Percentiles rank a stretch among this genome's conserved stretches.
Evolutionary conservation across 768 basidiomycete genomes (phyloP).

Genomic region (Lentinus brumalis): DNA sequence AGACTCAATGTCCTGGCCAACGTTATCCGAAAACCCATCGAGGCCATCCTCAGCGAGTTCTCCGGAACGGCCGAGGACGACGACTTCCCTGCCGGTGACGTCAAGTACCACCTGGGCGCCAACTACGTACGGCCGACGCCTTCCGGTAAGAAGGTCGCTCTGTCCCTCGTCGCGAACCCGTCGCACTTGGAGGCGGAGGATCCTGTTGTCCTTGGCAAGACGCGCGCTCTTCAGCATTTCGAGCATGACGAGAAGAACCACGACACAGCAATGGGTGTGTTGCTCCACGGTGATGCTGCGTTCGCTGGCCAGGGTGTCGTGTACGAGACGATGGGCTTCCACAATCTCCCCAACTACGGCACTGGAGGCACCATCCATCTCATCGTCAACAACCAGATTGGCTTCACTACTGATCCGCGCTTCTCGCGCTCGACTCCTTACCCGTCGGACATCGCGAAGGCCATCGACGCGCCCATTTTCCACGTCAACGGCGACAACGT

Average conservation of each 20-base stretch:
- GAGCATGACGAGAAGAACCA: conserved; percentile 83
- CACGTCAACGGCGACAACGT: conserved; percentile 99
- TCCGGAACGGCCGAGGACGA: conserved; percentile 68
- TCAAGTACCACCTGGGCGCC: conserved; percentile 98
- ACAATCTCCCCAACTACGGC: conserved; percentile 92
- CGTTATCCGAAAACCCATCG: conserved; percentile 97
- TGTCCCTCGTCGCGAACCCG: conserved; percentile 98
- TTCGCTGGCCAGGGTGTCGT: conserved; percentile 98
- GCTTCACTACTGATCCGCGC: conserved; percentile 98
- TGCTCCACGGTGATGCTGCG: conserved; percentile 97
- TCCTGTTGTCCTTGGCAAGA: conserved; percentile 98
- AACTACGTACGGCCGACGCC: conserved; percentile 99
- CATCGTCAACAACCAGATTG: conserved; percentile 99
- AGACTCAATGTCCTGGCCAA: conserved; percentile 97
- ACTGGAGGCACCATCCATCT: conserved; percentile 98
- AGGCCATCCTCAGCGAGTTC: conserved; percentile 98
- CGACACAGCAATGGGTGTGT: conserved; percentile 88
- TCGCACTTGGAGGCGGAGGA: conserved; percentile 98
- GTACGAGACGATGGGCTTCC: conserved; percentile 99
- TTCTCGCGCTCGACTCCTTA: conserved; percentile 98
- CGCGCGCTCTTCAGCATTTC: conserved; percentile 94
- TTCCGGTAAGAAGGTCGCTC: conserved; percentile 94
- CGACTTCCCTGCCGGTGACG: conserved; percentile 89
- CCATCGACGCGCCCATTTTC: conserved; percentile 98
- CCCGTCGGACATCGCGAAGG: conserved; percentile 96